Evolutionary conservation across 1,284 basidiomycete genomes (phyloP).

Genomic region (Gymnopus androsaceus): DNA sequence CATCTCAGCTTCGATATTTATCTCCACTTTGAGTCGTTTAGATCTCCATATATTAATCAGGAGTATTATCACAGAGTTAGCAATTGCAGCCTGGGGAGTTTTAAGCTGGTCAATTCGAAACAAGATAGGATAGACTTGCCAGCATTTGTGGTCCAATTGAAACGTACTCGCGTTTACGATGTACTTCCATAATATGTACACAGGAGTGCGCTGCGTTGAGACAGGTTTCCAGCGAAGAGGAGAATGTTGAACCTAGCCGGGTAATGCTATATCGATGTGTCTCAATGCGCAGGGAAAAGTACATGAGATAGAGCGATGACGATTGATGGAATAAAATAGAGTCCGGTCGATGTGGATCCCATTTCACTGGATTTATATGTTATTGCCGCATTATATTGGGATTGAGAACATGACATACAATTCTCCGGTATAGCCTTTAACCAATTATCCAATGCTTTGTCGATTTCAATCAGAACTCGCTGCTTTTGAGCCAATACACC

Average conservation of each 20-base stretch:
- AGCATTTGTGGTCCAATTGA: neutral
- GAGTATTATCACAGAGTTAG: neutral
- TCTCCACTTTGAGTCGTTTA: too few relatives aligned
- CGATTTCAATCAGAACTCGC: neutral
- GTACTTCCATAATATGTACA: neutral
- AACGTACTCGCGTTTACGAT: neutral
- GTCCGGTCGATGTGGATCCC: neutral
- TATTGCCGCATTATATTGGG: neutral
- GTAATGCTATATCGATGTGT: neutral
- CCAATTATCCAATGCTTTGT: neutral
- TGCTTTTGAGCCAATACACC: neutral
- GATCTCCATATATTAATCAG: neutral
- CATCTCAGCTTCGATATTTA: too few relatives aligned
- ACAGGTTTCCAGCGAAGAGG: neutral
- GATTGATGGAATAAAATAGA: neutral
- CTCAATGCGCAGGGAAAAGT: neutral
- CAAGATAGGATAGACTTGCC: too few relatives aligned
- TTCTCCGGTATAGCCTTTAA: neutral
- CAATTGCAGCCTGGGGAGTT: neutral
- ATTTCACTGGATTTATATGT: neutral
- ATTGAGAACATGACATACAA: neutral
- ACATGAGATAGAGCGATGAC: neutral
- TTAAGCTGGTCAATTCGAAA: too few relatives aligned
- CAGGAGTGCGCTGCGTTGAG: neutral
- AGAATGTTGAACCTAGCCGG: neutral